phyloP scores from a whole-genome alignment of 2,329 filamentous ascomycete species.

The Alternaria sp. region DNA sequence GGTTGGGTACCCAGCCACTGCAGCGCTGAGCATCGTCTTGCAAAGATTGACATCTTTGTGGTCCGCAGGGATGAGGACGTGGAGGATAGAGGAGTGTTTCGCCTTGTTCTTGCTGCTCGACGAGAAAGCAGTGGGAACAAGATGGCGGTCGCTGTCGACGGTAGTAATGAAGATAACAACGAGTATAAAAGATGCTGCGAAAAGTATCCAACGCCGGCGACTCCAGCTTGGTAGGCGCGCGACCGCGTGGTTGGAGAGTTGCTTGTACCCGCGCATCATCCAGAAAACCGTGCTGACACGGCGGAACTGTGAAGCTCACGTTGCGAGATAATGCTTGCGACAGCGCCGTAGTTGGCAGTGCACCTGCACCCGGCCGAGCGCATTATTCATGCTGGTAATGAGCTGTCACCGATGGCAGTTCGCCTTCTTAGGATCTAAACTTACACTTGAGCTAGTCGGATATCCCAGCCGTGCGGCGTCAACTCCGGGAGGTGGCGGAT shows the following conservation, averaged over 20 bases:
- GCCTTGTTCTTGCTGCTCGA: not conserved
- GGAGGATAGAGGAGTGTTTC: not conserved
- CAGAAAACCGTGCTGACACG: not conserved
- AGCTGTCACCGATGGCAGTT: not conserved
- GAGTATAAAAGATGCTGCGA: not conserved
- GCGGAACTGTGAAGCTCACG: not conserved
- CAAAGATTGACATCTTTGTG: conserved; percentile 3
- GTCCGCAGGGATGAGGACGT: not conserved
- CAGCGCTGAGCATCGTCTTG: conserved; percentile 1
- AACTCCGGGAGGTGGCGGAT: not conserved
- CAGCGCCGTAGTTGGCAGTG: not conserved
- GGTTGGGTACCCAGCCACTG: not conserved
- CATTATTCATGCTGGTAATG: not conserved
- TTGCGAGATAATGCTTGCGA: not conserved
- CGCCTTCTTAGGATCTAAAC: not conserved
- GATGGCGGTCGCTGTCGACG: not conserved
- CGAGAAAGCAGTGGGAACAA: not conserved
- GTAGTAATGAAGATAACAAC: not conserved
- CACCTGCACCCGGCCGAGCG: not conserved
- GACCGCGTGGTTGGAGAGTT: not conserved
- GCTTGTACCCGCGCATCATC: not conserved
- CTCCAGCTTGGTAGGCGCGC: not conserved
- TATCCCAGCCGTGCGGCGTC: not conserved
- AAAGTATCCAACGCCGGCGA: not conserved
- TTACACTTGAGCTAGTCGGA: not conserved